These are phyloP conservation scores for Pichiaceae sp. DNA, from an alignment of 1,139 yeast genomes.

Conservation along the genomic window DNA sequence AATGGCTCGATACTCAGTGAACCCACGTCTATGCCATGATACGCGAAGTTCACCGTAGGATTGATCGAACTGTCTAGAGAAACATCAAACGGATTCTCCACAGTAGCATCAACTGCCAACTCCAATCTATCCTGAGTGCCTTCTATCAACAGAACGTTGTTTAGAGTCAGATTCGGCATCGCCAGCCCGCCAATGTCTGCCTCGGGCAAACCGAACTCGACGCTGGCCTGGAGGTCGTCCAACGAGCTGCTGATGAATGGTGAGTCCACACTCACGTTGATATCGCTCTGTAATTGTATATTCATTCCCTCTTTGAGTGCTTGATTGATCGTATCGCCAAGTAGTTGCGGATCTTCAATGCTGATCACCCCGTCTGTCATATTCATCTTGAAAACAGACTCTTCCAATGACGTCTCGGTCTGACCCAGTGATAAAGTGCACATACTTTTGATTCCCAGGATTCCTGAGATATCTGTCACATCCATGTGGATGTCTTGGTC, in stretches of 20 bases:
- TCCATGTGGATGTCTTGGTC: not conserved
- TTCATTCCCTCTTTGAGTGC: not conserved
- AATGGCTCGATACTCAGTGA: constrained; percentile 2
- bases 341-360: not conserved
- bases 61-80: constrained; percentile 6
- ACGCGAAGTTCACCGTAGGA: constrained; percentile 9
- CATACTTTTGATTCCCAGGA: not conserved
- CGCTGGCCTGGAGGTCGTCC: not conserved
- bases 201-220: not conserved
- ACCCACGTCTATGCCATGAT: constrained; percentile 14
- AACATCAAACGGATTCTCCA: constrained; percentile 31
- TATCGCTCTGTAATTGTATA: not conserved
- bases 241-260: not conserved
- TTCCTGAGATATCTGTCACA: not conserved
- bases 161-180: constrained; percentile 11
- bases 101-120: constrained; percentile 27
- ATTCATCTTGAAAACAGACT: not conserved
- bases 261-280: not conserved
- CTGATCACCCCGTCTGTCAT: not conserved
- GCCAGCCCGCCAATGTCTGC: no score
- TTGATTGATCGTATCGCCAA: not conserved
- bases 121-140: constrained; percentile 19
- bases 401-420: not conserved
- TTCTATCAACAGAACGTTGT: constrained; percentile 21
- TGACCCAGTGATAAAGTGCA: not conserved